These are phyloP conservation scores for Xeromyces bisporus DNA, from an alignment of 495 filamentous ascomycete species.

Conservation along the genomic window DNA sequence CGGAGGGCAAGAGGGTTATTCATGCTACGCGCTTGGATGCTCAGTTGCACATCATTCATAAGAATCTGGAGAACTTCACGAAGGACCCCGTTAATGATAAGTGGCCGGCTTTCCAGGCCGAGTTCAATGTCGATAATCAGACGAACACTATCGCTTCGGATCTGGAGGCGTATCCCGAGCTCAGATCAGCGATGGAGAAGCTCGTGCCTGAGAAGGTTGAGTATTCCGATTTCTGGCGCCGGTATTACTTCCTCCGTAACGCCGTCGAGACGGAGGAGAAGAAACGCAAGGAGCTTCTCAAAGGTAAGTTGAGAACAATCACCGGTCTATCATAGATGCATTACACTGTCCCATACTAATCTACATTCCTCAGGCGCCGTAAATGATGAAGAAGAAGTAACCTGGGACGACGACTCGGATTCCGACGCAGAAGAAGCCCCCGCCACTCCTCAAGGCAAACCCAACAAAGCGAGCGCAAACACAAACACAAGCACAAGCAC, in stretches of 20 bases:
- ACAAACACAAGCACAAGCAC: no score
- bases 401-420: slow-evolving; percentile 71
- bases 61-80: slow-evolving; percentile 64
- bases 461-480: slow-evolving; percentile 6
- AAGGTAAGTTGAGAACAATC: slow-evolving; percentile 40
- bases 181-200: slow-evolving; percentile 86
- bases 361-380: slow-evolving; percentile 27
- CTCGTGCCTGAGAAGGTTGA: slow-evolving; percentile 79
- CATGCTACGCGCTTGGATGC: slow-evolving; percentile 91
- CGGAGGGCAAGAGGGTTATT: slow-evolving; percentile 75
- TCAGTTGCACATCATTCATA: slow-evolving; percentile 88
- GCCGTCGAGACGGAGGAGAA: slow-evolving; percentile 94
- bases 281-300: slow-evolving; percentile 74
- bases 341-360: slow-evolving; percentile 7
- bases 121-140: slow-evolving; percentile 67
- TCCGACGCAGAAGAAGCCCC: slow-evolving; percentile 27
- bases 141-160: slow-evolving; percentile 73
- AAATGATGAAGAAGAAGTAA: slow-evolving; percentile 59
- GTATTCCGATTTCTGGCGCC: slow-evolving; percentile 80
- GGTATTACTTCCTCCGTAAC: slow-evolving; percentile 90
- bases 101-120: slow-evolving; percentile 55
- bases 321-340: not conserved
- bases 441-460: slow-evolving; percentile 30
- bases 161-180: slow-evolving; percentile 73
- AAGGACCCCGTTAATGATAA: slow-evolving; percentile 62